Percentiles rank a stretch among this genome's conserved stretches.
phyloP scores from a whole-genome alignment of 78 protist genomes.

The Dictyostelium capitatum region DNA sequence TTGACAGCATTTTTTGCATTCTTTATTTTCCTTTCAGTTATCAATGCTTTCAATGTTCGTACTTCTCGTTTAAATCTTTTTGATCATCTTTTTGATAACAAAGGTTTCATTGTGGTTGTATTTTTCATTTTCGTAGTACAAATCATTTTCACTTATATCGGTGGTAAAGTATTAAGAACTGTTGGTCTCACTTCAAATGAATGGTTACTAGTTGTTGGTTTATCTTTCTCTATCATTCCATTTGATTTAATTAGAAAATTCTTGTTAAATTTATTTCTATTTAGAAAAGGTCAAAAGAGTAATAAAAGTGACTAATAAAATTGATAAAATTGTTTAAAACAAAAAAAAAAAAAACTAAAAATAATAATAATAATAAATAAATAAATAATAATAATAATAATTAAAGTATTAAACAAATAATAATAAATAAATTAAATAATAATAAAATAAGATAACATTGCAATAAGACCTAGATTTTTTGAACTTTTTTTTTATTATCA shows the following conservation, averaged over 20 bases:
- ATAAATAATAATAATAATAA: too few species aligned
- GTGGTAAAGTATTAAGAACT: slow-evolving; percentile 82
- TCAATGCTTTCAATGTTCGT: slow-evolving; percentile 92
- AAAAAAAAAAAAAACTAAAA: background rate
- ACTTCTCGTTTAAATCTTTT: slow-evolving; percentile 79
- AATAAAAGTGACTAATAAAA: slow-evolving; percentile 11
- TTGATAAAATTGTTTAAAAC: slow-evolving; percentile 18
- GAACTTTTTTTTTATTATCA: too few species aligned
- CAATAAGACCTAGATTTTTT: too few species aligned
- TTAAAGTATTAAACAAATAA: too few species aligned
- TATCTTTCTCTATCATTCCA: slow-evolving; percentile 76
- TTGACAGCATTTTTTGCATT: slow-evolving; percentile 89
- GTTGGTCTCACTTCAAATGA: slow-evolving; percentile 76
- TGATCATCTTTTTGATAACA: slow-evolving; percentile 77
- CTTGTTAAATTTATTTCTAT: slow-evolving; percentile 40
- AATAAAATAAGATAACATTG: too few species aligned
- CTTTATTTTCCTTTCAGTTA: slow-evolving; percentile 89
- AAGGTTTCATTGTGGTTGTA: slow-evolving; percentile 75
- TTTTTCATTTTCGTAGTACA: slow-evolving; percentile 82
- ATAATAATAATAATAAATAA: too few species aligned
- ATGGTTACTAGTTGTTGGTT: slow-evolving; percentile 69
- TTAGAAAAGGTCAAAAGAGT: background rate
- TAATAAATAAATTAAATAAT: too few species aligned
- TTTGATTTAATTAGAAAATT: slow-evolving; percentile 76
- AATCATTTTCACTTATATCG: slow-evolving; percentile 83